phyloP scores from a whole-genome alignment of 495 filamentous ascomycete species.

The Trichoderma virens region DNA sequence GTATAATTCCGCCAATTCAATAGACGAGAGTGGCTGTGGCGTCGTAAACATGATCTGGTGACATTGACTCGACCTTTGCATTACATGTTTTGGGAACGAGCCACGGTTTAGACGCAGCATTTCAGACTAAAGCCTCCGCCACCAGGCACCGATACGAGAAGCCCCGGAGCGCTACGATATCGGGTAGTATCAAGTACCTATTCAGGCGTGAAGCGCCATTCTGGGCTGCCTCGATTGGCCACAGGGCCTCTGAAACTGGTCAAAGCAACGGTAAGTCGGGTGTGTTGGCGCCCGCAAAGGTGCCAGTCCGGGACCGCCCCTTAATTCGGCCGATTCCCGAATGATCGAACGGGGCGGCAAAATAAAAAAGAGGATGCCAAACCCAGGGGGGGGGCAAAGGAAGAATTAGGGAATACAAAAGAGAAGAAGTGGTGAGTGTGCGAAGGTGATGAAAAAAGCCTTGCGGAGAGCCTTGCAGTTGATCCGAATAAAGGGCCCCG shows the following conservation, averaged over 20 bases:
- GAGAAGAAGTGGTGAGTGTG: no score
- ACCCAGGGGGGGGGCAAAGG: background rate
- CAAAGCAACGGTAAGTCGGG: background rate
- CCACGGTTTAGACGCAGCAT: background rate
- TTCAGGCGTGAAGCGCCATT: no score
- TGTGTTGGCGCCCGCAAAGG: background rate
- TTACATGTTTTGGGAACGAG: no score
- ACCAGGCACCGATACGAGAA: background rate
- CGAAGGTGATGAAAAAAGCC: background rate
- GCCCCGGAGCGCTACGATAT: background rate
- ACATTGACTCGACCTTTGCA: no score
- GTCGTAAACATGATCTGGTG: no score
- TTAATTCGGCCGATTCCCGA: background rate
- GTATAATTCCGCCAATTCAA: no score
- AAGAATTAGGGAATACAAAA: background rate
- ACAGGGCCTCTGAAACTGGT: background rate
- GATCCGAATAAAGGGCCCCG: background rate
- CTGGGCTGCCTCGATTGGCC: no score
- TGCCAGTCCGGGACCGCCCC: background rate
- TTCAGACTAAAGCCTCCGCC: background rate
- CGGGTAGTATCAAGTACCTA: background rate
- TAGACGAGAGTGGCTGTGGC: no score
- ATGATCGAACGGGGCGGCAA: background rate
- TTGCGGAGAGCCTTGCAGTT: constrained; percentile 5
- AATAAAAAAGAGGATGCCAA: background rate